phyloP scores from a whole-genome alignment of 2,329 filamentous ascomycete genomes.

The Trichoderma sp. region DNA sequence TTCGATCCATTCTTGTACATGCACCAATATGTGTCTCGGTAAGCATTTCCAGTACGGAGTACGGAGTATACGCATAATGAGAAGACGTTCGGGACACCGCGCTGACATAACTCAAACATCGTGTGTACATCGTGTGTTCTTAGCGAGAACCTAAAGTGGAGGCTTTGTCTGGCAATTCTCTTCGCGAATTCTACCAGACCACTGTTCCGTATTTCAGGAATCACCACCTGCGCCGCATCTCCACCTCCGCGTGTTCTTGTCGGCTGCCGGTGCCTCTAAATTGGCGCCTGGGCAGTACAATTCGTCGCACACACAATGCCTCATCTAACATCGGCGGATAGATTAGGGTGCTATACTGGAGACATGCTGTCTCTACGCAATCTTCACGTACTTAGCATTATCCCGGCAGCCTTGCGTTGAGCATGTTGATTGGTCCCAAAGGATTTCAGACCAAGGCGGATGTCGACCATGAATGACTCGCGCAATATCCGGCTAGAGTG shows the following conservation, averaged over 20 bases:
- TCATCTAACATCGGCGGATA: not conserved
- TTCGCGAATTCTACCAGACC: not conserved
- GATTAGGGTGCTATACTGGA: not conserved
- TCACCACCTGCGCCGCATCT: not conserved
- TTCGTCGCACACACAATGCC: constrained; percentile 11
- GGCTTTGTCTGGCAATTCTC: not conserved
- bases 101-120: not conserved
- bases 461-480: not conserved
- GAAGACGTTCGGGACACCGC: not conserved
- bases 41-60: not conserved
- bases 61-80: not conserved
- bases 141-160: not conserved
- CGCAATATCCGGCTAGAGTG: not conserved
- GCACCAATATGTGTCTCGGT: not conserved
- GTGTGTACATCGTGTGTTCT: not conserved
- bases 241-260: constrained; percentile 10
- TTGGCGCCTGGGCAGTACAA: not conserved
- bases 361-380: not conserved
- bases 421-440: not conserved
- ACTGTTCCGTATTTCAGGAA: not conserved
- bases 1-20: not conserved
- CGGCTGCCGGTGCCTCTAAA: constrained; percentile 10
- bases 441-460: not conserved
- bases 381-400: not conserved
- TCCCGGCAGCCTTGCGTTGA: not conserved